A percentile compares a stretch with the other conserved stretches of the same genome.
Evolutionary conservation across 768 basidiomycete genomes (phyloP).

Genomic region (Russula virescens): DNA sequence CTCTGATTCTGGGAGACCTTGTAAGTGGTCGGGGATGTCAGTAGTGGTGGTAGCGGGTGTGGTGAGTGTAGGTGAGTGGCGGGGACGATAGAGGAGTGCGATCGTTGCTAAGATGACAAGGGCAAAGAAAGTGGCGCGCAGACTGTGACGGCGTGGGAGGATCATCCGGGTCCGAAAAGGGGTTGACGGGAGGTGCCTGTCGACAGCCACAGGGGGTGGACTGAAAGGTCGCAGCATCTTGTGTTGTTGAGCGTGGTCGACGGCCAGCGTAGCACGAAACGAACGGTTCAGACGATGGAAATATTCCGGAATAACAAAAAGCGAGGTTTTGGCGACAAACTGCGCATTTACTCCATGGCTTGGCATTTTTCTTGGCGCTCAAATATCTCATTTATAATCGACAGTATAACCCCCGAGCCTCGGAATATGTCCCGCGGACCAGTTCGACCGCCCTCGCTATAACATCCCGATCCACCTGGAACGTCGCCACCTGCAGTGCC

Average conservation of each 20-base stretch:
- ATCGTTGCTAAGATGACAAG: not conserved
- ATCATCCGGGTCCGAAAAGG: not conserved
- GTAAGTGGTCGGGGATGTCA: not conserved
- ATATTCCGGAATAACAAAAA: too few species aligned
- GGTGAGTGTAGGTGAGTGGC: too few species aligned
- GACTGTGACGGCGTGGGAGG: not conserved
- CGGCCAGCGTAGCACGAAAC: too few species aligned
- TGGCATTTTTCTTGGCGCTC: too few species aligned
- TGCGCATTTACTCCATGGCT: too few species aligned
- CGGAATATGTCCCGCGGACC: slow-evolving; percentile 4
- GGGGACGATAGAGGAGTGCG: not conserved
- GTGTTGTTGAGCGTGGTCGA: too few species aligned
- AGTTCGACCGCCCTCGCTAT: slow-evolving; percentile 12
- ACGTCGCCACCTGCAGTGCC: slow-evolving; percentile 6
- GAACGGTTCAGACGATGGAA: too few species aligned
- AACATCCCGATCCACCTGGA: slow-evolving; percentile 18
- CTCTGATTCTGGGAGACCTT: slow-evolving; percentile 3
- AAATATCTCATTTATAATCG: too few species aligned
- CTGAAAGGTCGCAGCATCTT: too few species aligned
- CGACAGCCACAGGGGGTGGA: not conserved
- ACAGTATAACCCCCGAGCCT: too few species aligned
- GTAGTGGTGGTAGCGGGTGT: too few species aligned
- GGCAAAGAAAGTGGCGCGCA: not conserved
- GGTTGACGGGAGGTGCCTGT: not conserved
- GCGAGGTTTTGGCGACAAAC: too few species aligned